phyloP scores from a whole-genome alignment of 106 monocot species.

The Acanthochlamys bracteata region DNA sequence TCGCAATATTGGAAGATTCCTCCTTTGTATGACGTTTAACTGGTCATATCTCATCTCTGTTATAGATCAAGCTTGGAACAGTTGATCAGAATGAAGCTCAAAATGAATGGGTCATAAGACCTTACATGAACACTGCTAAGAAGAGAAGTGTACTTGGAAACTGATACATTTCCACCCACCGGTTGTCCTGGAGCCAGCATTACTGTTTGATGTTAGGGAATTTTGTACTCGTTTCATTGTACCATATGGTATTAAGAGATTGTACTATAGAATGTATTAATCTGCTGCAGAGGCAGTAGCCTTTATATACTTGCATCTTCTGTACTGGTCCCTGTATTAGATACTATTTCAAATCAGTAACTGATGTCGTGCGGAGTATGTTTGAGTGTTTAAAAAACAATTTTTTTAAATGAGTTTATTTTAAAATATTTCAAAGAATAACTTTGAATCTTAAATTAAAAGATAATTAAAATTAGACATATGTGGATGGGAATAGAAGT shows the following conservation, averaged over 20 bases:
- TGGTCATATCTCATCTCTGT: background rate
- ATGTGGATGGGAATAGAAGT: no score
- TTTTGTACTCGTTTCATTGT: background rate
- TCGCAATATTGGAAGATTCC: background rate
- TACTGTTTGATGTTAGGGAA: background rate
- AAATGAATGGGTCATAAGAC: constrained; percentile 73
- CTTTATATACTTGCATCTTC: no score
- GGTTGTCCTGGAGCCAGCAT: background rate
- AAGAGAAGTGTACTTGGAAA: constrained; percentile 62
- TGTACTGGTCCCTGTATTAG: no score
- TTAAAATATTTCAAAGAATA: no score
- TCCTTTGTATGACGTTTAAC: background rate
- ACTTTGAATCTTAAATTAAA: no score
- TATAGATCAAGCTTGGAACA: constrained; percentile 80
- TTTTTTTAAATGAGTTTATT: no score
- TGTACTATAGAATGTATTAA: no score
- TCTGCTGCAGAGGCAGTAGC: no score
- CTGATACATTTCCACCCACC: constrained; percentile 23
- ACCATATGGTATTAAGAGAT: background rate
- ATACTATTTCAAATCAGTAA: no score
- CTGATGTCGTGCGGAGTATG: no score
- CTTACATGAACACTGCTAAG: constrained; percentile 72
- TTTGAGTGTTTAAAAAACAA: no score
- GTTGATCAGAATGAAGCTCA: constrained; percentile 78
- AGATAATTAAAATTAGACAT: no score